Evolutionary conservation across 2,329 filamentous ascomycete genomes (phyloP), one percentile per base, ranked within the genome.

Genomic region (Pseudocercospora eumusae): DNA sequence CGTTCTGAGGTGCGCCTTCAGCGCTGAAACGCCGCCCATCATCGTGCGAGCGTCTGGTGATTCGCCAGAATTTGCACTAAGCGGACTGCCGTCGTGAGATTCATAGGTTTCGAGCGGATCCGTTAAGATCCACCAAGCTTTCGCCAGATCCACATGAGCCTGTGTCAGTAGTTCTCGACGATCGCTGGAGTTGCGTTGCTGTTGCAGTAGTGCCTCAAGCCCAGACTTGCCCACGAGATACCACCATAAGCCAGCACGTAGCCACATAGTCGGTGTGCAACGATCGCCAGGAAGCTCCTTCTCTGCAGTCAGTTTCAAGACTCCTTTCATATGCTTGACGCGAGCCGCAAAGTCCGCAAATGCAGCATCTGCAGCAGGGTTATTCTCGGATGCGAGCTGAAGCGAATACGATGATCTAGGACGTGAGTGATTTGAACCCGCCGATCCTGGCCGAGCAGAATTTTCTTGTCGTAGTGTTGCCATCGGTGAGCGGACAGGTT

Each of bases 221-320:
- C 87, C 86, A 71, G 88, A 85, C 64, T 92, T 87, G 20, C 92
- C 93, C 68, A 86, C 89, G 50, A 96, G 74, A 71, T 96, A 96
- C 93, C 93, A 97, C 93, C 93, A 97, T 0, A 91, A 80, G 3
- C 86, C 88, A 23, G 87, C 88, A 61, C 90, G 84, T 9, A 89
- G 81, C 79, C 93, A 88, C 54, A 70, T 69, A 0, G 62, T 40
- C 0, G 88, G 81, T 0, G 86, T 80, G 56, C 85, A 88, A 28
- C 83, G 82, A 59, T 85, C 81, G 4, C 92, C 74, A 0, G 90
- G 86, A 65, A 85, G 87, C 28, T 88, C 81, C 31, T 87, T 84
- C 74, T 96, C 91, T 0, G 92, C 88, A 61, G 93, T 90, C 47
- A 93, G 76, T 40, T 86, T 83, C 72, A 96, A 96, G 2, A 95